Conservation (phyloP, 2,329 filamentous ascomycete species). For the Fusarium scirpi region DNA sequence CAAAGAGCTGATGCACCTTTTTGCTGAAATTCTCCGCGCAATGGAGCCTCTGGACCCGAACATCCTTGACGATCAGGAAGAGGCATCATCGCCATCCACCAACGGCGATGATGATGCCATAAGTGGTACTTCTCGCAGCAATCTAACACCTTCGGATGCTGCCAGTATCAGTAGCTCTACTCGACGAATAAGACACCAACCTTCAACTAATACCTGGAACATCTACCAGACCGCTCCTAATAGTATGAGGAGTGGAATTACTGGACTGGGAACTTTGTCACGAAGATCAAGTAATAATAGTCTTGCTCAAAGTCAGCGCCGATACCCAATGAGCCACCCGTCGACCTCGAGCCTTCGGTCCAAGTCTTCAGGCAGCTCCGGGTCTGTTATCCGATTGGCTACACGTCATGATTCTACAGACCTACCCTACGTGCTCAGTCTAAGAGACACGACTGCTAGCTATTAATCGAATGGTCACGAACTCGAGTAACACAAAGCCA, state of each 20-base stretch:
- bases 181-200: conserved; percentile 52
- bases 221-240: conserved; percentile 66
- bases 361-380: conserved; percentile 52
- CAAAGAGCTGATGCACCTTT: conserved; percentile 82
- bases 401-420: conserved; percentile 51
- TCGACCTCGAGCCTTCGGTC: conserved; percentile 58
- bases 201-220: conserved; percentile 59
- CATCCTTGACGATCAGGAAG: conserved; percentile 56
- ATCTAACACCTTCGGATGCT: conserved; percentile 46
- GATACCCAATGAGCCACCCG: conserved; percentile 54
- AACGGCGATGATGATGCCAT: conserved; percentile 60
- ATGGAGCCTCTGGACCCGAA: conserved; percentile 75
- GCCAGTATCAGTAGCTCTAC: conserved; percentile 51
- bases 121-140: conserved; percentile 55
- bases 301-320: conserved; percentile 58
- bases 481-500: conserved; percentile 8
- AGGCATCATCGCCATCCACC: conserved; percentile 51
- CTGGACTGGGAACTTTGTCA: conserved; percentile 50
- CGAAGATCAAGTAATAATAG: conserved; percentile 54
- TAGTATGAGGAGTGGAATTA: conserved; percentile 61
- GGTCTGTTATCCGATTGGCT: conserved; percentile 63
- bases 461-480: conserved; percentile 24
- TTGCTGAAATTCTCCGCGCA: conserved; percentile 80
- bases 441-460: conserved; percentile 50
- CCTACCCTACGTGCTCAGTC: conserved; percentile 55